Evolutionary conservation across 257 asterid genomes (phyloP), one percentile per base, ranked within the genome.

Genomic region (Schizonepeta tenuifolia): DNA sequence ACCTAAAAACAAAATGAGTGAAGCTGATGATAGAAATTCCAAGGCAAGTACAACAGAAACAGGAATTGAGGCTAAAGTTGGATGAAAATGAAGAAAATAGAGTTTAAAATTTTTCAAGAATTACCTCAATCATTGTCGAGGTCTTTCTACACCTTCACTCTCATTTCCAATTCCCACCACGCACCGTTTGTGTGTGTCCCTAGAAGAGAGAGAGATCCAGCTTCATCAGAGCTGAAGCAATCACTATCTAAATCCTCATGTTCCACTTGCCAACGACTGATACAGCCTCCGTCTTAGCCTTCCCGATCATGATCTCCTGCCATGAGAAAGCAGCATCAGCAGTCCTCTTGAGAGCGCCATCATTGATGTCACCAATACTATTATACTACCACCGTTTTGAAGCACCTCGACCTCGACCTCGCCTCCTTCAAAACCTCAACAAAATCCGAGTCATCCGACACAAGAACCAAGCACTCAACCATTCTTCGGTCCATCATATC

Each of bases 291-390:
- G 79, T 83, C 86, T 77, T 88, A 6, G 96, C 97, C 86, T 94
- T 89, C 65, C 96, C 98, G 67, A 81, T 82, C 86, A 86, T 78
- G 60, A 92, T 88, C 83, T 92, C 96, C 79, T 81, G 80, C 98
- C 97, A 94, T 1, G 98, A 94, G 72, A 91, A 91, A 15, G 97
- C 65, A 49, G 93, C 90, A 80, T 94, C 97, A 0, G 98, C 96
- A 5, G 72, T 73, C 75, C 96, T 86, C 76, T 87, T 94, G 4
- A 94, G 84, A 55, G 41, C 73, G 43, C 95, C 91, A 1, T 87
- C 93, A 11, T 47, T 79, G 65, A 44, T 38, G 78, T 94, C 97
- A 51, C 99, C 97, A 73, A 91, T 93, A 44, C n/a, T n/a, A n/a
- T n/a, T n/a, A n/a, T n/a, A n/a, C n/a, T n/a, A 90, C 96, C 65